Percentiles rank a stretch among this genome's conserved stretches.
phyloP scores from a whole-genome alignment of 305 asterid genomes.

The Plantago coronopus region DNA sequence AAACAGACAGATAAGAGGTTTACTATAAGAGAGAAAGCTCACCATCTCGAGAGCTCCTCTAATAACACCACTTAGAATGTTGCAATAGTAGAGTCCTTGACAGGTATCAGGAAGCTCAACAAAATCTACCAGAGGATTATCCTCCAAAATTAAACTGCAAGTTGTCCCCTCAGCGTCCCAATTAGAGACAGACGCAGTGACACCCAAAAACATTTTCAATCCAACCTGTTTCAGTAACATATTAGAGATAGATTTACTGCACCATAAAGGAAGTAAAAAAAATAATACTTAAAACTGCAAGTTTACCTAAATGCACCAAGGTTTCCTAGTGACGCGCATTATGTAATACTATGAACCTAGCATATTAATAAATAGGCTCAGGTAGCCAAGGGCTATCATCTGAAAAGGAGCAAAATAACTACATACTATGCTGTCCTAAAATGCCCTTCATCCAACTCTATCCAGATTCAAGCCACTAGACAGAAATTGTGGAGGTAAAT shows the following conservation, averaged over 20 bases:
- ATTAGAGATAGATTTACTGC: neutral
- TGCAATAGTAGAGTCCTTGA: constrained; percentile 92
- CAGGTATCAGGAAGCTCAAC: constrained; percentile 97
- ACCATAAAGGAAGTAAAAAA: too few relatives aligned
- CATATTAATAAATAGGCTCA: too few relatives aligned
- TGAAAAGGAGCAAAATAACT: too few relatives aligned
- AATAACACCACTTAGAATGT: constrained; percentile 76
- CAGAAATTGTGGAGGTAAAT: too few relatives aligned
- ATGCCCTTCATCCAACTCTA: too few relatives aligned
- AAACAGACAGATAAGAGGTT: neutral
- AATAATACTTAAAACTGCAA: neutral
- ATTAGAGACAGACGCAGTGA: constrained; percentile 80
- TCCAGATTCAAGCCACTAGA: too few relatives aligned
- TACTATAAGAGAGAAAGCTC: constrained; percentile 27
- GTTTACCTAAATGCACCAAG: too few relatives aligned
- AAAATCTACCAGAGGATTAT: constrained; percentile 91
- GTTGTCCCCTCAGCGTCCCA: constrained; percentile 96
- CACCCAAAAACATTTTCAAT: constrained; percentile 93
- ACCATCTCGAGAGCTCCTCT: constrained; percentile 71
- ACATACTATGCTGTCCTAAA: too few relatives aligned
- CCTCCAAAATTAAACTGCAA: constrained; percentile 89
- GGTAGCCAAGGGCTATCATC: too few relatives aligned
- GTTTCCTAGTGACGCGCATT: too few relatives aligned
- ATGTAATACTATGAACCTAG: too few relatives aligned
- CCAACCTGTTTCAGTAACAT: constrained; percentile 59